Evolutionary conservation across 768 basidiomycete genomes (phyloP).

Genomic region (Coprinellus micaceus): DNA sequence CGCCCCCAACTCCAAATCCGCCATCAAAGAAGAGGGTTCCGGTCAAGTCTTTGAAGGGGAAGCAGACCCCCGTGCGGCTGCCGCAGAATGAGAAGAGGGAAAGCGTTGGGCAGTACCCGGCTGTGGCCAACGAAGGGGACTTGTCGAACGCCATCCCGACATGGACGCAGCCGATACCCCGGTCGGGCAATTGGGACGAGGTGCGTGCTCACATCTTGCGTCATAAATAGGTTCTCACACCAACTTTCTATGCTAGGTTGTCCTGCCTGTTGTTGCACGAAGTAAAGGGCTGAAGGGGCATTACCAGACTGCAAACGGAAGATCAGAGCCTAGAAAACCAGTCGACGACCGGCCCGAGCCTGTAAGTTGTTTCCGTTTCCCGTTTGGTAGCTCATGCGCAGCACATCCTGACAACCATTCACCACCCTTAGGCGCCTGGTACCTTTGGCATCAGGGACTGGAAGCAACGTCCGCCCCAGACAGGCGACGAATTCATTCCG

Average conservation of each 20-base stretch:
- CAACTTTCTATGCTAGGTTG: slow-evolving; percentile 48
- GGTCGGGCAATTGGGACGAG: slow-evolving; percentile 82
- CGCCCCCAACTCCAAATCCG: slow-evolving; percentile 27
- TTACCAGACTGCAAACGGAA: slow-evolving; percentile 69
- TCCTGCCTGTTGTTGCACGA: slow-evolving; percentile 79
- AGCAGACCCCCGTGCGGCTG: slow-evolving; percentile 38
- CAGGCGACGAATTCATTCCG: slow-evolving; percentile 42
- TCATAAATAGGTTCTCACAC: slow-evolving; percentile 5
- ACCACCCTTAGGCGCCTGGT: slow-evolving; percentile 65
- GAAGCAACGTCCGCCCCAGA: slow-evolving; percentile 57
- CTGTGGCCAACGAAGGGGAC: slow-evolving; percentile 45
- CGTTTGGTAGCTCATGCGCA: not conserved
- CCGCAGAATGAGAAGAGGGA: slow-evolving; percentile 37
- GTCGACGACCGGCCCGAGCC: slow-evolving; percentile 45
- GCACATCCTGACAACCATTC: slow-evolving; percentile 1
- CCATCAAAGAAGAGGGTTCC: slow-evolving; percentile 15
- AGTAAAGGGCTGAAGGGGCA: slow-evolving; percentile 75
- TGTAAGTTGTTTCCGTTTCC: slow-evolving; percentile 41
- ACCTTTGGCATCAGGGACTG: slow-evolving; percentile 77
- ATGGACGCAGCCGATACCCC: slow-evolving; percentile 72
- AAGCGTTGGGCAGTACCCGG: slow-evolving; percentile 69
- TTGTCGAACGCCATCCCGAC: slow-evolving; percentile 75
- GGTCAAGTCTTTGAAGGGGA: slow-evolving; percentile 15
- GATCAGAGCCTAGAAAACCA: slow-evolving; percentile 48
- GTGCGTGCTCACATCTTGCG: slow-evolving; percentile 33